Percentiles rank a stretch among this genome's conserved stretches.
Evolutionary conservation across 2,329 filamentous ascomycete species (phyloP).

Genomic region (Elsinoe australis): DNA sequence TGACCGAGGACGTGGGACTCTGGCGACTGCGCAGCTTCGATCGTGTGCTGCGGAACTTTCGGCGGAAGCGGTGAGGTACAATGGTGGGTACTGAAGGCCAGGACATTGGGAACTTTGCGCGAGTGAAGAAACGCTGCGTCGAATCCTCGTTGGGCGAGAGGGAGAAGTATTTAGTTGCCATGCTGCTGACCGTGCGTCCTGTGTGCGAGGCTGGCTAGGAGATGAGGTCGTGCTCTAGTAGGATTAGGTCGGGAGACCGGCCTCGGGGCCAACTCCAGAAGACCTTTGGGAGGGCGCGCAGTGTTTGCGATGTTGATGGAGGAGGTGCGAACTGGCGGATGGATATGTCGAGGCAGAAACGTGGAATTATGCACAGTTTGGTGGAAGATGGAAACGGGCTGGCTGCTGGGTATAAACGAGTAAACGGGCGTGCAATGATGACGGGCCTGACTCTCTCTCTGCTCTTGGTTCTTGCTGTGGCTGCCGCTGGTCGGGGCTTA

Average conservation of each 20-base stretch:
- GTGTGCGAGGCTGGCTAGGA: not conserved
- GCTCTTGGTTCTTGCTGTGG: not conserved
- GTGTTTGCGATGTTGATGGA: not conserved
- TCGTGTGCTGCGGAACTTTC: constrained; percentile 52
- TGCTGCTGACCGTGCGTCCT: not conserved
- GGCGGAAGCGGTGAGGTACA: constrained; percentile 57
- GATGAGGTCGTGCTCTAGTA: not conserved
- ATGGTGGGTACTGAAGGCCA: constrained; percentile 44
- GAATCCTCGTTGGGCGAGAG: constrained; percentile 24
- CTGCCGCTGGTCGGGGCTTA: too few species aligned
- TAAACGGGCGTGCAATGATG: not conserved
- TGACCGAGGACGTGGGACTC: constrained; percentile 63
- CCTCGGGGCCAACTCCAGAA: constrained; percentile 13
- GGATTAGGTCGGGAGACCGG: constrained; percentile 9
- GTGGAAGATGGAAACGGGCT: constrained; percentile 10
- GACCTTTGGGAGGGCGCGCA: not conserved
- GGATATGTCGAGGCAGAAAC: not conserved
- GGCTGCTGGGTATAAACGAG: constrained; percentile 5
- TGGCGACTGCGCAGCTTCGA: constrained; percentile 61
- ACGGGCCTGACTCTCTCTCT: constrained; percentile 9
- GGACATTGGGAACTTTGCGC: constrained; percentile 40
- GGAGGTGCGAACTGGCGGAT: not conserved
- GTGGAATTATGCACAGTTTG: constrained; percentile 14
- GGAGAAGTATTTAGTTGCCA: constrained; percentile 18
- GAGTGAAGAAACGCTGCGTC: constrained; percentile 36